Conservation (phyloP, 2,329 filamentous ascomycete genomes). For the Fusarium nematophilum region DNA sequence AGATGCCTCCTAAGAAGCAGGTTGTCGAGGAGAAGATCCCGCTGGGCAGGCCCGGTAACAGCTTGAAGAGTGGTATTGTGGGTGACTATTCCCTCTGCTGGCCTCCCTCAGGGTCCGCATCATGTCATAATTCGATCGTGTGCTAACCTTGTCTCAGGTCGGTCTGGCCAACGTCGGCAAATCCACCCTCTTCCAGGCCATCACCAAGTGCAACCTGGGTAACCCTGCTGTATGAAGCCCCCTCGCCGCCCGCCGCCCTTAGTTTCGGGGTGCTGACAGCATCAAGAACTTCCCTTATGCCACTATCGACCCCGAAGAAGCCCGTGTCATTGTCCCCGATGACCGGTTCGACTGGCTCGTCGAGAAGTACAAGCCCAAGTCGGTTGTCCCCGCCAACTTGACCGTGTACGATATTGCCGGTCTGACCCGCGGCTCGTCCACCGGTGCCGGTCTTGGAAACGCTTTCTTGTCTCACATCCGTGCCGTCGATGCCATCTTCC, state of each 20-base stretch:
- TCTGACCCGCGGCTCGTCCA: slow-evolving; percentile 94
- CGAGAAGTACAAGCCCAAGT: slow-evolving; percentile 98
- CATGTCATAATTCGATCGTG: slow-evolving; percentile 8
- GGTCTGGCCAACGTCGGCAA: slow-evolving; percentile 99
- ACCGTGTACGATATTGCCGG: slow-evolving; percentile 99
- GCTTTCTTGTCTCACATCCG: slow-evolving; percentile 98
- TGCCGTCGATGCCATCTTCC: slow-evolving; percentile 97
- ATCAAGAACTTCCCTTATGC: slow-evolving; percentile 95
- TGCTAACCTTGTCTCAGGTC: slow-evolving; percentile 69
- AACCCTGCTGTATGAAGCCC: slow-evolving; percentile 85
- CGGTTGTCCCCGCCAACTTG: slow-evolving; percentile 93
- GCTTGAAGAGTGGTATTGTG: slow-evolving; percentile 99
- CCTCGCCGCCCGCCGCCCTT: slow-evolving; percentile 47
- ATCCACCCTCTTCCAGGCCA: slow-evolving; percentile 99
- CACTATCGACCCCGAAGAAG: slow-evolving; percentile 98
- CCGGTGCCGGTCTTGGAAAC: slow-evolving; percentile 96
- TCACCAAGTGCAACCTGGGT: slow-evolving; percentile 96
- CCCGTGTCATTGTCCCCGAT: slow-evolving; percentile 96
- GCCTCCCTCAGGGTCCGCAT: not conserved
- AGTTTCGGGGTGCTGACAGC: slow-evolving; percentile 55
- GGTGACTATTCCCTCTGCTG: slow-evolving; percentile 45
- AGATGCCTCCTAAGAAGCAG: slow-evolving; percentile 96
- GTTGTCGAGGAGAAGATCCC: slow-evolving; percentile 95
- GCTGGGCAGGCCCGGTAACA: slow-evolving; percentile 96
- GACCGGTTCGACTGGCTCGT: slow-evolving; percentile 95